Evolutionary conservation across 1,284 basidiomycete genomes (phyloP).

Genomic region (Wallemia ichthyophaga): DNA sequence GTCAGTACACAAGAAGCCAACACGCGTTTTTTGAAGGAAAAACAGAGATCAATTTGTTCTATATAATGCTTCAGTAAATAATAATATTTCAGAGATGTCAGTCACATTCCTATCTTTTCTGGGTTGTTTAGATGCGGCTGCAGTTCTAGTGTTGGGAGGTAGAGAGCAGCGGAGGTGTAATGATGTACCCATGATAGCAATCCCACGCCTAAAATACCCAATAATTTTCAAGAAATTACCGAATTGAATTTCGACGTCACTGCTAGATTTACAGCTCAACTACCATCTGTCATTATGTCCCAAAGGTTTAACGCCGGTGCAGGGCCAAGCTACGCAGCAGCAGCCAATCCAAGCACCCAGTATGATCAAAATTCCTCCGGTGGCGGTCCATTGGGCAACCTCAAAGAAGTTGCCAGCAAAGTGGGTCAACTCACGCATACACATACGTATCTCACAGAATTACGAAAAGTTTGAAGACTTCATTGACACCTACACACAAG

Average conservation of each 20-base stretch:
- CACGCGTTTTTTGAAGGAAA: background rate
- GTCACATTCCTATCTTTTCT: too few relatives aligned
- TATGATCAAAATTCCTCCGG: background rate
- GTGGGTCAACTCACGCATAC: background rate
- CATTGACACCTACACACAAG: slow-evolving; percentile 74
- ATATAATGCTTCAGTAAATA: background rate
- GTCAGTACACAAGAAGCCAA: background rate
- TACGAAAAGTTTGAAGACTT: slow-evolving; percentile 47
- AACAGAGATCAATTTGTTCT: too few relatives aligned
- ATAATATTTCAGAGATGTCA: background rate
- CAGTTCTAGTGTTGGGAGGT: too few relatives aligned
- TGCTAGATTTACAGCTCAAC: background rate
- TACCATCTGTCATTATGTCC: background rate
- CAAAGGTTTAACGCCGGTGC: background rate
- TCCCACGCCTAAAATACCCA: too few relatives aligned
- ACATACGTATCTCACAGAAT: slow-evolving; percentile 2
- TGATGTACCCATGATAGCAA: too few relatives aligned
- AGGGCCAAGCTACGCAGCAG: background rate
- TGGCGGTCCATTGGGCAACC: background rate
- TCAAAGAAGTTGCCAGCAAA: background rate
- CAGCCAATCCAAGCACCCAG: background rate
- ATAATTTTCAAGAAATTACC: too few relatives aligned
- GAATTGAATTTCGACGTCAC: too few relatives aligned
- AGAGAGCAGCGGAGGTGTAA: too few relatives aligned
- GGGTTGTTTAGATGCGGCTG: too few relatives aligned